phyloP scores from a whole-genome alignment of 1,139 yeast genomes.

The Candida tropicalis region DNA sequence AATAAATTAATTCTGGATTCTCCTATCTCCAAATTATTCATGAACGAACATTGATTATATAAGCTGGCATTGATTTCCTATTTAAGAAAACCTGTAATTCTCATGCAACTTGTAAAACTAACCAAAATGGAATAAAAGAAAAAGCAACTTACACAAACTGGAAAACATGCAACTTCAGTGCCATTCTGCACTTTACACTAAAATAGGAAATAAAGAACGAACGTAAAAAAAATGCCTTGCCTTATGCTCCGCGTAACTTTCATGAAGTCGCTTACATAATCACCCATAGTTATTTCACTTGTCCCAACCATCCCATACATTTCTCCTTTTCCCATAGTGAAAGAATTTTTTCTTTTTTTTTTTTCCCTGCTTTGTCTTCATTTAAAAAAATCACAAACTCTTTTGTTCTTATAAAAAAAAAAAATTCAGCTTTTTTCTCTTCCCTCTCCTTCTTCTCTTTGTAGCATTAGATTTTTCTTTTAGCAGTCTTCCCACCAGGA shows the following conservation, averaged over 20 bases:
- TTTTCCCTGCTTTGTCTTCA: too few relatives aligned
- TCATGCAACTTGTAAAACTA: not conserved
- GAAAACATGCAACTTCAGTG: not conserved
- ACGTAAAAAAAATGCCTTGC: not conserved
- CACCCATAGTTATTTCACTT: not conserved
- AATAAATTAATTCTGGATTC: too few relatives aligned
- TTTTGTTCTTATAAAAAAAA: too few relatives aligned
- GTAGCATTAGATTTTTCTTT: not conserved
- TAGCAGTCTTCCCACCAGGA: not conserved
- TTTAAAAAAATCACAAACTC: too few relatives aligned
- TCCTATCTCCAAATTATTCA: too few relatives aligned
- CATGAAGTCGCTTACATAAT: not conserved
- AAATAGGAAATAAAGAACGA: too few relatives aligned
- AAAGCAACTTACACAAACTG: not conserved
- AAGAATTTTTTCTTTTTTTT: not conserved
- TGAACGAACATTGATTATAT: too few relatives aligned
- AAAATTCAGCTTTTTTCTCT: not conserved
- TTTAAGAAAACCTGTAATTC: not conserved
- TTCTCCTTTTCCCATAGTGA: not conserved
- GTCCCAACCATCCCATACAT: too few relatives aligned
- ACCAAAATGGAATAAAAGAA: not conserved
- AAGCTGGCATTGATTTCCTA: not conserved
- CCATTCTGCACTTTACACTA: not conserved
- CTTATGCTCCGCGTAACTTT: not conserved
- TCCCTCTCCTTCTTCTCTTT: not conserved